Conservation (phyloP, 2,329 filamentous ascomycete species). For the Juglanconis oblonga region DNA sequence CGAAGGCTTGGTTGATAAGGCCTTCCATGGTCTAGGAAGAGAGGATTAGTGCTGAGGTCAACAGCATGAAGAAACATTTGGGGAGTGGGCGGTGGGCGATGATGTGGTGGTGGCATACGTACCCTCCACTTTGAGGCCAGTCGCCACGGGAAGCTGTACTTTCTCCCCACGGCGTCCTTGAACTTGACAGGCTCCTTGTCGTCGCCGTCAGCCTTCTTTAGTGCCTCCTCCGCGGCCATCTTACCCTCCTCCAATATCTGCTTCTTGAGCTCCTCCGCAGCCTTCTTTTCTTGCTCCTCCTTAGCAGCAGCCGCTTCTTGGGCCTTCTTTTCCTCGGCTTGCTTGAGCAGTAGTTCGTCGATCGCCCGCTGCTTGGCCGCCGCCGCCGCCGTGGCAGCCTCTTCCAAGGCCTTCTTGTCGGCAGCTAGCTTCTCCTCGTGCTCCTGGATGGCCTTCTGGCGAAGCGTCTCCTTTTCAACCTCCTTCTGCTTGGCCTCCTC, state of each 20-base stretch:
- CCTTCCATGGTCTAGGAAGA: conserved; percentile 73
- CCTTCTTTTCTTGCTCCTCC: conserved; percentile 34
- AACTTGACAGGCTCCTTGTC: conserved; percentile 77
- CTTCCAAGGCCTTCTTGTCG: conserved; percentile 34
- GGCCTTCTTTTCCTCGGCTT: conserved; percentile 37
- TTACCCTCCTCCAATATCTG: conserved; percentile 37
- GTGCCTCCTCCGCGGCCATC: conserved; percentile 36
- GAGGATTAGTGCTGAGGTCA: not conserved
- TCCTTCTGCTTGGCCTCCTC: conserved; percentile 43
- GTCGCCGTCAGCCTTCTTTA: conserved; percentile 54
- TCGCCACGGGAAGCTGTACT: conserved; percentile 89
- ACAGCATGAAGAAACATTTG: not conserved
- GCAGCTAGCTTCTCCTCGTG: conserved; percentile 21
- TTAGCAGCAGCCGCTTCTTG: conserved; percentile 25
- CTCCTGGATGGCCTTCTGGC: conserved; percentile 15
- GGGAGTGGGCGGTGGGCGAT: not conserved
- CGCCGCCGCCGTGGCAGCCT: conserved; percentile 26
- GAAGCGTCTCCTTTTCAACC: conserved; percentile 37
- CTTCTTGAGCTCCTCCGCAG: conserved; percentile 36
- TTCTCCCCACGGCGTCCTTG: conserved; percentile 86
- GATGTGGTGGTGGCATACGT: conserved; percentile 35
- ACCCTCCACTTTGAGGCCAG: conserved; percentile 82
- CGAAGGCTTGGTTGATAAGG: conserved; percentile 79
- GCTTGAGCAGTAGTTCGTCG: conserved; percentile 27
- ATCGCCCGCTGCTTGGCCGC: conserved; percentile 33